These are phyloP conservation scores for Coelastrella sp. DNA, from an alignment of 139 green algal genomes.

Conservation along the genomic window DNA sequence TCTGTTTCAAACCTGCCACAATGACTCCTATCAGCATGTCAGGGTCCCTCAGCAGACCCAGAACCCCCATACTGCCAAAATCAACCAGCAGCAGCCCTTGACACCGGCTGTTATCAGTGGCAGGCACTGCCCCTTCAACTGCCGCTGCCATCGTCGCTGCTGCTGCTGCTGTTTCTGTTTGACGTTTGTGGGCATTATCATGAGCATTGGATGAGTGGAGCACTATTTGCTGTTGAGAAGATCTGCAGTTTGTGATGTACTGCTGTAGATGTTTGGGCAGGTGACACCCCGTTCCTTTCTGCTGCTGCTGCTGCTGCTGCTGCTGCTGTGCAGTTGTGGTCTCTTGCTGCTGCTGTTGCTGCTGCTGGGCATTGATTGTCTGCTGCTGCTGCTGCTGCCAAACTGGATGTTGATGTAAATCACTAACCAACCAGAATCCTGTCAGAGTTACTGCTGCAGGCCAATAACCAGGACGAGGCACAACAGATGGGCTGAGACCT, in stretches of 20 bases:
- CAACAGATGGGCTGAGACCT: slow-evolving; percentile 66
- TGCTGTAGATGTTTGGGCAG: neutral
- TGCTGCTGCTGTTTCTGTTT: neutral
- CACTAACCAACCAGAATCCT: slow-evolving; percentile 64
- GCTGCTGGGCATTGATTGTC: neutral
- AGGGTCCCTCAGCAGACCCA: slow-evolving; percentile 70
- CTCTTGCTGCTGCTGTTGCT: neutral
- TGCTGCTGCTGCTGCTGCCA: slow-evolving; percentile 32
- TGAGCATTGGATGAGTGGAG: neutral
- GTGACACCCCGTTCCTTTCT: neutral
- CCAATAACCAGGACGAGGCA: slow-evolving; percentile 63
- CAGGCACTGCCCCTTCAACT: neutral
- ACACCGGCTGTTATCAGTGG: neutral
- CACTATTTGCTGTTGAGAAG: neutral
- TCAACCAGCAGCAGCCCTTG: slow-evolving; percentile 53
- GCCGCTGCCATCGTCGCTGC: neutral
- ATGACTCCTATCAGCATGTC: slow-evolving; percentile 55
- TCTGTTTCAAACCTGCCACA: slow-evolving; percentile 35
- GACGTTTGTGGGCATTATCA: neutral
- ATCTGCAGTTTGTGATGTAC: neutral
- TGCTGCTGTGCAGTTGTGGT: neutral
- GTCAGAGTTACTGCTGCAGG: slow-evolving; percentile 54
- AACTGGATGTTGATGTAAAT: neutral
- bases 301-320: too few species aligned
- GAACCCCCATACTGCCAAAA: slow-evolving; percentile 70